Percentiles rank a stretch among this genome's conserved stretches.
Conservation (phyloP, 257 asterid species). For the Eustoma russellianum region DNA sequence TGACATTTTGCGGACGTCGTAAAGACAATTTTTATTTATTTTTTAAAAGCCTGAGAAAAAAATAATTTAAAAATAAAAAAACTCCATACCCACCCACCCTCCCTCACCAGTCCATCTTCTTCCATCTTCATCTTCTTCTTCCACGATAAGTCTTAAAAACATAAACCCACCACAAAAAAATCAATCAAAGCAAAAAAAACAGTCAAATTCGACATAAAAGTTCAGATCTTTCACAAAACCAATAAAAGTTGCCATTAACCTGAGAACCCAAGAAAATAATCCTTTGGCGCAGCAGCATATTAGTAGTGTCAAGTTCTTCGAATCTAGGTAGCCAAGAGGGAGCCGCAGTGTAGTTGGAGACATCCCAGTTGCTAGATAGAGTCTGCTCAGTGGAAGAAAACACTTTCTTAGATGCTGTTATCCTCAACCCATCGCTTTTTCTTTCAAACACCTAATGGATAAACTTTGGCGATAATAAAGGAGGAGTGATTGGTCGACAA, state of each 20-base stretch:
- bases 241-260: constrained; percentile 23
- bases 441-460: not conserved
- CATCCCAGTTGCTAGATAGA: constrained; percentile 53
- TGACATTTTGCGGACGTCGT: too few relatives aligned
- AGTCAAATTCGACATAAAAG: constrained; percentile 4
- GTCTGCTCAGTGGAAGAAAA: constrained; percentile 13
- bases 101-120: too few relatives aligned
- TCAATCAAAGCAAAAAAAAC: not conserved
- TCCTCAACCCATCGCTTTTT: constrained; percentile 17
- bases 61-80: too few relatives aligned
- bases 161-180: not conserved
- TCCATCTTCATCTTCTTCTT: too few relatives aligned
- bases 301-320: constrained; percentile 94
- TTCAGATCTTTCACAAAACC: constrained; percentile 1
- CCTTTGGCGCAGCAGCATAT: constrained; percentile 96
- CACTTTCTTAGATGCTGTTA: constrained; percentile 32
- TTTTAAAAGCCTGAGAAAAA: too few relatives aligned
- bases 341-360: constrained; percentile 46
- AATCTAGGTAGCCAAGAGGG: constrained; percentile 86
- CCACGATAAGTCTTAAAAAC: too few relatives aligned
- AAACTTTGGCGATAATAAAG: not conserved
- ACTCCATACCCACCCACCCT: too few relatives aligned
- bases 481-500: constrained; percentile 3
- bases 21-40: too few relatives aligned
- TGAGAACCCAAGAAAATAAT: constrained; percentile 85